Percentiles rank a stretch among this genome's conserved stretches.
phyloP scores from a whole-genome alignment of 371 early-diverging fungal species.

The Apophysomyces elegans region DNA sequence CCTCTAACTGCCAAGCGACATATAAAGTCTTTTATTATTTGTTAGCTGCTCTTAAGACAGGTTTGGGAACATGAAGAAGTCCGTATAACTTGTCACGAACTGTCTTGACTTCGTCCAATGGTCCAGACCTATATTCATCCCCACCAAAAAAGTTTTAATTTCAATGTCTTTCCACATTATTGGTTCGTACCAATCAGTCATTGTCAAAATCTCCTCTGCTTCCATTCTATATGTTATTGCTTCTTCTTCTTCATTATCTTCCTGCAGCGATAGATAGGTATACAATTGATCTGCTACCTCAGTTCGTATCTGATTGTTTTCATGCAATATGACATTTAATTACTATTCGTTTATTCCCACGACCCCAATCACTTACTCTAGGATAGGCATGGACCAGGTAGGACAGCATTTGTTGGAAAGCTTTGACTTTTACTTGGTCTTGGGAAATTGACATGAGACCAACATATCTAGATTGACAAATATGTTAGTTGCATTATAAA shows the following conservation, averaged over 20 bases:
- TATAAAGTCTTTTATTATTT: no score
- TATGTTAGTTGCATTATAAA: no score
- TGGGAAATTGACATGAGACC: constrained; percentile 38
- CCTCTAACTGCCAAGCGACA: no score
- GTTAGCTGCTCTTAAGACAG: constrained; percentile 24
- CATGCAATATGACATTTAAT: neutral
- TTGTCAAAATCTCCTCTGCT: constrained; percentile 48
- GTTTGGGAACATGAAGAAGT: constrained; percentile 44
- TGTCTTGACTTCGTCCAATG: constrained; percentile 31
- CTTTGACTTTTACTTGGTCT: constrained; percentile 35
- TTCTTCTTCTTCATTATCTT: constrained; percentile 41
- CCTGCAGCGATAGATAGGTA: constrained; percentile 43
- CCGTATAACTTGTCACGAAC: constrained; percentile 39
- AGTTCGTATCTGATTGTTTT: constrained; percentile 42
- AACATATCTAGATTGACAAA: constrained; percentile 28
- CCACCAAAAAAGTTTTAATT: no score
- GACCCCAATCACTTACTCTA: constrained; percentile 34
- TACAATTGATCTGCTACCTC: constrained; percentile 57
- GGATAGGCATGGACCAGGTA: constrained; percentile 59
- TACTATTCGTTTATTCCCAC: neutral
- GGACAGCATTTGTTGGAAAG: constrained; percentile 50
- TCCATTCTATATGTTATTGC: constrained; percentile 36
- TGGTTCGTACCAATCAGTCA: constrained; percentile 47
- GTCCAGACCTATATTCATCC: constrained; percentile 26
- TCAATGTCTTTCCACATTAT: no score